These are phyloP conservation scores for Sindora glabra DNA, from an alignment of 306 rosid genomes.

Conservation along the genomic window DNA sequence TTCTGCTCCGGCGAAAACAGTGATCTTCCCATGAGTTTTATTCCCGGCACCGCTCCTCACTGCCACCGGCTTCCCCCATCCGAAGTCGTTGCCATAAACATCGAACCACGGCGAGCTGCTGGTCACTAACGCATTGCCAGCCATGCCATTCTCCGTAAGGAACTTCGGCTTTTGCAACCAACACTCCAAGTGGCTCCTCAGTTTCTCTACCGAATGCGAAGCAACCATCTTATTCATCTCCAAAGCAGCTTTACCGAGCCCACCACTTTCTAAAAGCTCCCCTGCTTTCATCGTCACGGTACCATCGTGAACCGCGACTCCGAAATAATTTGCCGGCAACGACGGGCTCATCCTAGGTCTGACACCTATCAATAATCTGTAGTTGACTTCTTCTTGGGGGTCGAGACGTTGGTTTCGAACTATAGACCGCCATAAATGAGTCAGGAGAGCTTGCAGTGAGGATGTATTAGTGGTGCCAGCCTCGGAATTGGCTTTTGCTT, in stretches of 20 bases:
- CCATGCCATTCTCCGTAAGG: accelerated
- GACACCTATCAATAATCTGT: neutral
- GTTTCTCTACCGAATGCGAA: neutral
- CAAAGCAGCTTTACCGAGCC: conserved; percentile 25
- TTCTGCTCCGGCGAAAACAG: conserved; percentile 24
- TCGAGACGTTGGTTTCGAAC: neutral
- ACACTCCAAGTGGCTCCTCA: neutral
- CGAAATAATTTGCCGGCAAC: conserved; percentile 20
- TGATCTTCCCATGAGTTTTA: conserved; percentile 20
- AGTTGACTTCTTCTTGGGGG: neutral
- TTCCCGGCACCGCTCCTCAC: neutral
- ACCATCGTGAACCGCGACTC: neutral
- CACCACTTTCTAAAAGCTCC: neutral
- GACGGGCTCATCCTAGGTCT: conserved; percentile 28
- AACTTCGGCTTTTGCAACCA: neutral
- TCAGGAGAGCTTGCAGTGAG: conserved; percentile 35
- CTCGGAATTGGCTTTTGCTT: conserved; percentile 28
- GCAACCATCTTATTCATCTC: conserved; percentile 19
- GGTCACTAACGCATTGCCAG: neutral
- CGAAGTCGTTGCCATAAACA: conserved; percentile 40
- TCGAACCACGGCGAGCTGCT: conserved; percentile 37
- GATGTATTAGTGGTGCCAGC: conserved; percentile 16
- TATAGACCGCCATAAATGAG: conserved; percentile 31
- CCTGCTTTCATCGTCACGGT: neutral
- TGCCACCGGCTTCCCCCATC: conserved; percentile 21